These are phyloP conservation scores for Rhododendron mucronatum DNA, from an alignment of 148 eudicot species.

Conservation along the genomic window DNA sequence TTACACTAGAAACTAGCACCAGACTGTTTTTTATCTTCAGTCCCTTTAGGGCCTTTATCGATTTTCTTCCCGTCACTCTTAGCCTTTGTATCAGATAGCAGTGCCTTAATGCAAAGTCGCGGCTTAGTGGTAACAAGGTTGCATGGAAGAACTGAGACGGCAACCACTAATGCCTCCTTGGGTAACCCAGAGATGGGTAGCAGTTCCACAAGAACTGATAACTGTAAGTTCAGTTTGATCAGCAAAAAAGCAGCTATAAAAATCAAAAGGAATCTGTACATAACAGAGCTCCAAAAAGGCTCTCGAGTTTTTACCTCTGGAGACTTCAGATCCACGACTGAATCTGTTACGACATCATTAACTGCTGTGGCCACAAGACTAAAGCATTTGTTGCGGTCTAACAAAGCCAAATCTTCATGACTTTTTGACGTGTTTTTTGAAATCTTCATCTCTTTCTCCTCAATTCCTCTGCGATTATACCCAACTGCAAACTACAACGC, in stretches of 20 bases:
- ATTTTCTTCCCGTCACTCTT: constrained; percentile 20
- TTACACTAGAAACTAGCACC: background rate
- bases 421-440: constrained; percentile 17
- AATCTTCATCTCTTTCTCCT: constrained; percentile 50
- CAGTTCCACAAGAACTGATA: constrained; percentile 55
- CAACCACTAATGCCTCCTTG: constrained; percentile 44
- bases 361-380: constrained; percentile 56
- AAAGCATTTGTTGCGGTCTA: constrained; percentile 73
- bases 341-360: constrained; percentile 50
- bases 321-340: constrained; percentile 64
- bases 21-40: background rate
- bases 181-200: constrained; percentile 63
- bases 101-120: constrained; percentile 49
- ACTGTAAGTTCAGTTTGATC: constrained; percentile 29
- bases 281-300: background rate
- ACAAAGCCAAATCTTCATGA: constrained; percentile 26
- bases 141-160: constrained; percentile 62
- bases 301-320: constrained; percentile 49
- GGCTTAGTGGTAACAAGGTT: constrained; percentile 60
- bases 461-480: constrained; percentile 73
- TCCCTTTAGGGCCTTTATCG: background rate
- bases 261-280: background rate
- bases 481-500: constrained; percentile 72
- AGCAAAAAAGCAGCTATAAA: background rate
- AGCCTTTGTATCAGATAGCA: constrained; percentile 42